Percentiles rank a stretch among this genome's conserved stretches.
Conservation (phyloP, 2,329 filamentous ascomycete genomes). For the Epichloe baconii region DNA sequence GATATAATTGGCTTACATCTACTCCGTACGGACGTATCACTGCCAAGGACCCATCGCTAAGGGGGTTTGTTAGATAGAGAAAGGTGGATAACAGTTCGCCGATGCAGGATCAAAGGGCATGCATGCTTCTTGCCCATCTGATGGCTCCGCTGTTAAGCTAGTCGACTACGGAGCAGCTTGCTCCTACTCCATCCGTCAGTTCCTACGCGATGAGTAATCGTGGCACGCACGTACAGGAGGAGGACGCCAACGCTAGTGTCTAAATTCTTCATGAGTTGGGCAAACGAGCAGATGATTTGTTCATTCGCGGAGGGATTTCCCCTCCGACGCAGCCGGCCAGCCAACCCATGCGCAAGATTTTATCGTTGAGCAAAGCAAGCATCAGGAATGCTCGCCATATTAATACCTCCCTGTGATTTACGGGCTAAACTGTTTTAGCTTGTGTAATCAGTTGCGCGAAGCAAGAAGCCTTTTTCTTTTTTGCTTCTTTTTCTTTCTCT, state of each 20-base stretch:
- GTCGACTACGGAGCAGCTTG: neutral
- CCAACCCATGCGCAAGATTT: constrained; percentile 10
- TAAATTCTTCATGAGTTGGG: neutral
- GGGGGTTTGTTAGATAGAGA: neutral
- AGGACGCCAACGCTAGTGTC: neutral
- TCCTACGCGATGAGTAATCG: neutral
- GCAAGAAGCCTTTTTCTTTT: too few species aligned
- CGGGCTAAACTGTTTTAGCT: too few species aligned
- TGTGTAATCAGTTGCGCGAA: neutral
- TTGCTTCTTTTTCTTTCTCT: too few species aligned
- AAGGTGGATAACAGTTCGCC: constrained; percentile 1
- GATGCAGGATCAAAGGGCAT: neutral
- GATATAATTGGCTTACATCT: too few species aligned
- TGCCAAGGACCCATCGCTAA: too few species aligned
- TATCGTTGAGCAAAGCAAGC: constrained; percentile 13
- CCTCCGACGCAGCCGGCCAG: constrained; percentile 7
- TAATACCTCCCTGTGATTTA: neutral
- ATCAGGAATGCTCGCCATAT: constrained; percentile 17
- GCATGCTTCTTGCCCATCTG: neutral
- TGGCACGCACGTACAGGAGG: neutral
- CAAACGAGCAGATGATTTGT: neutral
- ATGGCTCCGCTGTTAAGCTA: neutral
- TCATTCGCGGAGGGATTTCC: neutral
- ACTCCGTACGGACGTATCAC: too few species aligned
- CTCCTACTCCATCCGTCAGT: neutral